Conservation (phyloP, 352 stramenopile species). For the Phytopythium delawarense region DNA sequence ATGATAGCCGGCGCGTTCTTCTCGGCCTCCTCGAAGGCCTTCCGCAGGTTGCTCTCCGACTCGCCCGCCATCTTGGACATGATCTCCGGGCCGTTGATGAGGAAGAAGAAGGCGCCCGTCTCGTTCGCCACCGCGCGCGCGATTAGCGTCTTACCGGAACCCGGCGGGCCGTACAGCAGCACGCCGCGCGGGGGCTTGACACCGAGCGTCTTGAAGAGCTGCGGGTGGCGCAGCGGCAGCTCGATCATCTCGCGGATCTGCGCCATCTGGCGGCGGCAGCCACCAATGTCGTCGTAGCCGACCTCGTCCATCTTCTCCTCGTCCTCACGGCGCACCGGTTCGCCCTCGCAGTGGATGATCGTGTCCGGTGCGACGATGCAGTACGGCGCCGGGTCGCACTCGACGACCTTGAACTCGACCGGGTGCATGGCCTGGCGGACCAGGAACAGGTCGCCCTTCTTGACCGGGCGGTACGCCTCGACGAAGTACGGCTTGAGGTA, state of each 20-base stretch:
- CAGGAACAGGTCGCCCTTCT: conserved; percentile 99
- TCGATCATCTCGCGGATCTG: conserved; percentile 99
- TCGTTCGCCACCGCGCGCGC: conserved; percentile 98
- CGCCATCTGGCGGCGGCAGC: conserved; percentile 97
- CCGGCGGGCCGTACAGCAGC: conserved; percentile 98
- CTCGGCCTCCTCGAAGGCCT: conserved; percentile 98
- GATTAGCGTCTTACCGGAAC: conserved; percentile 99
- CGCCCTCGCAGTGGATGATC: conserved; percentile 99
- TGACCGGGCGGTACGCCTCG: conserved; percentile 98
- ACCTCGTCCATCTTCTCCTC: conserved; percentile 99
- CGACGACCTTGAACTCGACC: conserved; percentile 99
- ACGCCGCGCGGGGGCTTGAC: conserved; percentile 99
- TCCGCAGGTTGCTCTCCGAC: conserved; percentile 91
- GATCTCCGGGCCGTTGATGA: conserved; percentile 99
- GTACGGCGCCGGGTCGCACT: conserved; percentile 97
- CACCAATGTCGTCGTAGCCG: conserved; percentile 99
- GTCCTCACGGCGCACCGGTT: conserved; percentile 98
- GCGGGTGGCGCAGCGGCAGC: conserved; percentile 96
- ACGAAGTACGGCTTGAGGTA: conserved; percentile 99
- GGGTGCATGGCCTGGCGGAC: conserved; percentile 99
- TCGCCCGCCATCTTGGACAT: conserved; percentile 98
- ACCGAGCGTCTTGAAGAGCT: conserved; percentile 98
- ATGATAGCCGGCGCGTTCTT: conserved; percentile 99
- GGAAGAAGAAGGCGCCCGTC: conserved; percentile 99
- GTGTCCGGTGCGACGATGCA: conserved; percentile 99